Conservation (phyloP, 345 rosid species). For the Salix brachista region DNA sequence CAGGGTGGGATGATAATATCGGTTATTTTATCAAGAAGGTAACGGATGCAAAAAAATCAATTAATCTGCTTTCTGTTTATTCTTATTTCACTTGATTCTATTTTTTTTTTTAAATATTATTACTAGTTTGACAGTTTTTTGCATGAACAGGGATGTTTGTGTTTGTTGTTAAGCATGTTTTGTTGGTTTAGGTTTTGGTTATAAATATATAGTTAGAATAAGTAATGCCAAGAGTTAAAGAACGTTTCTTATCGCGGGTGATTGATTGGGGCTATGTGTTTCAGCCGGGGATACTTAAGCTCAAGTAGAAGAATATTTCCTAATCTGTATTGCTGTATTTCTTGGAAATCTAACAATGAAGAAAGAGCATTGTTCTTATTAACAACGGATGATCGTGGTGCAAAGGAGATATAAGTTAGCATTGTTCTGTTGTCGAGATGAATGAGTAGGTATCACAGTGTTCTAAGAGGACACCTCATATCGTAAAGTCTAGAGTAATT, state of each 20-base stretch:
- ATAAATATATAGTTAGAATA: background rate
- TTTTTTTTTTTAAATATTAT: background rate
- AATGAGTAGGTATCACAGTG: background rate
- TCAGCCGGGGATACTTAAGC: background rate
- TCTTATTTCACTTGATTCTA: background rate
- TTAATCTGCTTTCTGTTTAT: background rate
- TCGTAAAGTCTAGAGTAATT: background rate
- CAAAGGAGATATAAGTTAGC: background rate
- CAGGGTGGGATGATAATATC: slow-evolving; percentile 65
- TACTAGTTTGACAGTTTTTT: background rate
- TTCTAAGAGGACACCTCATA: background rate
- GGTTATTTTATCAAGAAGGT: slow-evolving; percentile 87
- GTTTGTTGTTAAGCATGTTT: background rate
- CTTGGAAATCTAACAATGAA: background rate
- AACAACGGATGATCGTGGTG: background rate
- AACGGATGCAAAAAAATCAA: background rate
- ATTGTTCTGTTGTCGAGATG: background rate
- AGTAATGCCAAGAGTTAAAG: background rate
- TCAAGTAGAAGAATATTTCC: background rate
- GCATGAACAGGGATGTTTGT: background rate
- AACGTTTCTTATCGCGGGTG: background rate
- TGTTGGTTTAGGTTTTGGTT: background rate
- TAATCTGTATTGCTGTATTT: background rate
- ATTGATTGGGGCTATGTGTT: background rate
- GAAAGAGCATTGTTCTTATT: background rate